Evolutionary conservation across 441 rosid genomes (phyloP), one percentile per base, ranked within the genome.

Genomic region (Erodium moschatum): DNA sequence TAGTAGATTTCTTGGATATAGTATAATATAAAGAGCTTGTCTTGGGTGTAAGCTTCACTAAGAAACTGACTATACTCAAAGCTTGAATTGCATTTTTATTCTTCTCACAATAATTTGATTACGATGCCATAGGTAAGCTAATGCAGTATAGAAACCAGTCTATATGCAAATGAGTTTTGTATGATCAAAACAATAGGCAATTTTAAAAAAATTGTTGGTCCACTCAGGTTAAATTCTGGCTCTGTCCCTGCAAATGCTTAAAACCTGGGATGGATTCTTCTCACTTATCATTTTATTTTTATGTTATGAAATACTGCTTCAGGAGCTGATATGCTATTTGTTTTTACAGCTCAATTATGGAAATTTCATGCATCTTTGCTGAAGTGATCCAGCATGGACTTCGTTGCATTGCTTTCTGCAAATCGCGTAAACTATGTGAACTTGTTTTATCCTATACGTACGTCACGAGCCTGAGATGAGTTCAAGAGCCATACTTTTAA

Each of bases 321-420:
- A 29, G 61, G 70, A 19, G 67, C 67, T 72, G 58, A 56, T 72
- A 54, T 63, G 76, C 44, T 73, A 10, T 73, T 71, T 73, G 48
- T 40, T 42, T 50, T 71, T 76, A 60, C 90, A 90, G 95, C 74
- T 92, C 98, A 71, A 80, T 85, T 70, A 84, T 84, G 60, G 93
- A 89, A 80, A 83, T 89, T 68, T 78, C 98, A 38, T 74, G 76
- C 81, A 90, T 93, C 72, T 88, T 93, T 35, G 93, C 96, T 6
- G 98, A 93, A 85, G 89, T 93, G 95, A 84, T 93, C 79, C 96
- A 89, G 79, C 98, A 93, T 81, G 97, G 95, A 72, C 86, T 91
- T 72, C 96, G 93, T 24, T 91, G 98, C 84, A 91, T 93, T 83
- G 86, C 96, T 60, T 93, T 93, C 64, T 93, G 98, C 72, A 81